Evolutionary conservation across 2,329 filamentous ascomycete genomes (phyloP).

Genomic region (Pseudogymnoascus sp.): DNA sequence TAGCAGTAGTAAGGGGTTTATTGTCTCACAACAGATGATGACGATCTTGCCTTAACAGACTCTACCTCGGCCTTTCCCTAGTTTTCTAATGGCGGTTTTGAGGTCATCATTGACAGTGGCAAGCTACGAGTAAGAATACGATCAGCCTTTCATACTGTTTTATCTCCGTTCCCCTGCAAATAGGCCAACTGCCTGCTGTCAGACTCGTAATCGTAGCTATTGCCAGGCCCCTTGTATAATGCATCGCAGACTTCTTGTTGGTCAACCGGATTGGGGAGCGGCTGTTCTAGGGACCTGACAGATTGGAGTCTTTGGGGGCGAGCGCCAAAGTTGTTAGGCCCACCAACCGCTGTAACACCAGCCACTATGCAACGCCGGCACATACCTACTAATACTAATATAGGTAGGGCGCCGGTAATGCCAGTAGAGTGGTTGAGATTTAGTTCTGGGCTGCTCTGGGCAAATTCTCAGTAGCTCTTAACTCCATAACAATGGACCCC

Average conservation of each 20-base stretch:
- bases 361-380: background rate
- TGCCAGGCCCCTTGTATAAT: background rate
- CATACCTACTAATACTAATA: background rate
- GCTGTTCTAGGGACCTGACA: background rate
- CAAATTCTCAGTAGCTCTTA: background rate
- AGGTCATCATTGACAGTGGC: background rate
- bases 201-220: background rate
- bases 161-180: background rate
- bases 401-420: constrained; percentile 3
- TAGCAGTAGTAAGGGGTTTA: background rate
- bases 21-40: background rate
- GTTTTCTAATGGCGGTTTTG: background rate
- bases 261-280: background rate
- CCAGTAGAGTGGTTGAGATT: background rate
- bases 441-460: background rate
- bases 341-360: background rate
- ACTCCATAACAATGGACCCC: no score
- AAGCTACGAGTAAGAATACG: background rate
- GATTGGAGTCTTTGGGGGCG: background rate
- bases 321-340: background rate
- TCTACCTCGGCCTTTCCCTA: background rate
- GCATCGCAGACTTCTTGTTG: background rate
- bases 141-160: background rate
- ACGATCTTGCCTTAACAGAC: background rate
- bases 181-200: background rate